phyloP scores from a whole-genome alignment of 148 eudicot genomes.

The Dianthus caryophyllus region DNA sequence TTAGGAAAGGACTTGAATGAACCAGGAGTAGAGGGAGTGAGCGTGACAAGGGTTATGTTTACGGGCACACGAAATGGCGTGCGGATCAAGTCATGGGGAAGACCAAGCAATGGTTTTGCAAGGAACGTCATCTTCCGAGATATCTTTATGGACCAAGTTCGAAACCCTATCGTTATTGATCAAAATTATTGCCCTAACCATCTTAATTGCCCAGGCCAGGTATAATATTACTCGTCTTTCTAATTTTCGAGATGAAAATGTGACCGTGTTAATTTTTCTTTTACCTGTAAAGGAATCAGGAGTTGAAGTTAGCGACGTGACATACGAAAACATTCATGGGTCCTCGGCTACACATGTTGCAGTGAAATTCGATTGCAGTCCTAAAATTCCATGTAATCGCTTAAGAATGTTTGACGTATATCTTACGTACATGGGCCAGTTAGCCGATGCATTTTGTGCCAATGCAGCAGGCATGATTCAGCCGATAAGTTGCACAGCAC shows the following conservation, averaged over 20 bases:
- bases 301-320: constrained; percentile 34
- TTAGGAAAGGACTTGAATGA: constrained; percentile 40
- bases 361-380: constrained; percentile 49
- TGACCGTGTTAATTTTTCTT: too few species aligned
- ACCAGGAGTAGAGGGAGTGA: constrained; percentile 50
- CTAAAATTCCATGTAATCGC: constrained; percentile 27
- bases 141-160: constrained; percentile 37
- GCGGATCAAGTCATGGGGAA: constrained; percentile 65
- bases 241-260: background rate
- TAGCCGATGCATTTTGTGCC: constrained; percentile 28
- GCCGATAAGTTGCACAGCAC: constrained; percentile 44
- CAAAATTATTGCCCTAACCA: constrained; percentile 54
- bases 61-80: constrained; percentile 49
- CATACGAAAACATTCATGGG: constrained; percentile 46
- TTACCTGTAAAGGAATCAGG: constrained; percentile 33
- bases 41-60: constrained; percentile 33
- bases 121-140: constrained; percentile 36
- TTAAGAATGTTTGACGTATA: constrained; percentile 33
- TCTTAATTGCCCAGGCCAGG: constrained; percentile 40
- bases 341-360: constrained; percentile 46
- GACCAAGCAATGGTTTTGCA: constrained; percentile 51
- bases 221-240: background rate
- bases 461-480: constrained; percentile 33
- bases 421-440: constrained; percentile 25
- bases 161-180: constrained; percentile 48